These are phyloP conservation scores for Arxiozyma heterogenica DNA, from an alignment of 1,139 yeast species.

Conservation along the genomic window DNA sequence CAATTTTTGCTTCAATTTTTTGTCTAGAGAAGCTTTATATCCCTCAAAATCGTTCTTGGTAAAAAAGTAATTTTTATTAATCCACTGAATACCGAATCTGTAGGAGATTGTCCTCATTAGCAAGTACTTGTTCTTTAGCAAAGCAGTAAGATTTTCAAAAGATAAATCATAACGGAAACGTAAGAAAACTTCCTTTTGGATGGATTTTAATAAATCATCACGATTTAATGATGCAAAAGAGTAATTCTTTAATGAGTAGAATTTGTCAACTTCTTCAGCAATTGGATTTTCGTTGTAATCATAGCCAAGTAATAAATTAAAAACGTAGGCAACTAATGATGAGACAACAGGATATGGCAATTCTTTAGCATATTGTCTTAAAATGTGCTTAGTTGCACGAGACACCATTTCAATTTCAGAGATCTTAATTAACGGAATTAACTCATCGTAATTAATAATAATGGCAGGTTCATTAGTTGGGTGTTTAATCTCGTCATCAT, in stretches of 20 bases:
- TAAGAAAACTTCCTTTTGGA: slow-evolving; percentile 43
- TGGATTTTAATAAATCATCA: slow-evolving; percentile 35
- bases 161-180: slow-evolving; percentile 59
- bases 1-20: slow-evolving; percentile 30
- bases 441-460: slow-evolving; percentile 28
- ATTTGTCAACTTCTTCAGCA: slow-evolving; percentile 35
- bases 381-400: slow-evolving; percentile 68
- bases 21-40: slow-evolving; percentile 34
- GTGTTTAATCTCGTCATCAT: slow-evolving; percentile 33
- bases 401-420: slow-evolving; percentile 64
- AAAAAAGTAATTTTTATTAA: slow-evolving; percentile 33
- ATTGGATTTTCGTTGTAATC: slow-evolving; percentile 39
- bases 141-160: slow-evolving; percentile 37
- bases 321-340: slow-evolving; percentile 56
- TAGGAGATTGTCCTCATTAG: slow-evolving; percentile 64
- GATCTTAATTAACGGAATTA: slow-evolving; percentile 40
- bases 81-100: slow-evolving; percentile 85
- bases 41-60: slow-evolving; percentile 39
- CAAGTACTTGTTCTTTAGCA: slow-evolving; percentile 35
- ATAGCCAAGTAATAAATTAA: slow-evolving; percentile 60
- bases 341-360: slow-evolving; percentile 53
- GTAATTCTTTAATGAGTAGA: slow-evolving; percentile 39
- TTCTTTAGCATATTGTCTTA: slow-evolving; percentile 41
- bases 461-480: slow-evolving; percentile 29
- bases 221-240: slow-evolving; percentile 41